phyloP scores from a whole-genome alignment of 2,329 filamentous ascomycete species.

The Colletotrichum navitas region DNA sequence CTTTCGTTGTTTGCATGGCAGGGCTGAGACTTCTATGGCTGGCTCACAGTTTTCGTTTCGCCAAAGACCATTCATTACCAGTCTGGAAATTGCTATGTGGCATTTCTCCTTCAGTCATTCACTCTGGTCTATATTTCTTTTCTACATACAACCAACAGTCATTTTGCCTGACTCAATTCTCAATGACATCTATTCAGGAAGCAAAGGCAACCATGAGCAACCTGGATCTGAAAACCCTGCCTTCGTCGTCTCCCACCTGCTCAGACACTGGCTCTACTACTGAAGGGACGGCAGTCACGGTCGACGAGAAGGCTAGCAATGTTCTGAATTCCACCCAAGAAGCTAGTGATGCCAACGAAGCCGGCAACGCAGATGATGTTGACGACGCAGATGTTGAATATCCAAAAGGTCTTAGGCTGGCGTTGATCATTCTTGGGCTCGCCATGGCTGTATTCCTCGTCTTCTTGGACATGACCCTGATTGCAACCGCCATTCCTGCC shows the following conservation, averaged over 20 bases:
- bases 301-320: neutral
- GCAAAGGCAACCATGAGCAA: neutral
- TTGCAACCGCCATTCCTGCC: constrained; percentile 56
- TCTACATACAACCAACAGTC: no score
- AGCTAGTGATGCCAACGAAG: neutral
- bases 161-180: no score
- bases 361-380: neutral
- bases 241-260: neutral
- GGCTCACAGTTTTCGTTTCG: neutral
- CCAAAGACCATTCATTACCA: neutral
- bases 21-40: no score
- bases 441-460: constrained; percentile 66
- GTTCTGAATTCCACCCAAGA: neutral
- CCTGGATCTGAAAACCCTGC: neutral
- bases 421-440: constrained; percentile 62
- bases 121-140: neutral
- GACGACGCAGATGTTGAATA: constrained; percentile 22
- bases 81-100: neutral
- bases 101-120: neutral
- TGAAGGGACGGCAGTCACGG: neutral
- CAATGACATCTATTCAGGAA: neutral
- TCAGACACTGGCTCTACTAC: neutral
- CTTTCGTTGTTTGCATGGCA: neutral
- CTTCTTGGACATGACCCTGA: constrained; percentile 47
- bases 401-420: constrained; percentile 53